A percentile compares a stretch with the other conserved stretches of the same genome.
Conservation (phyloP, 163 green algal genomes). For the Scenedesmus sp. region DNA sequence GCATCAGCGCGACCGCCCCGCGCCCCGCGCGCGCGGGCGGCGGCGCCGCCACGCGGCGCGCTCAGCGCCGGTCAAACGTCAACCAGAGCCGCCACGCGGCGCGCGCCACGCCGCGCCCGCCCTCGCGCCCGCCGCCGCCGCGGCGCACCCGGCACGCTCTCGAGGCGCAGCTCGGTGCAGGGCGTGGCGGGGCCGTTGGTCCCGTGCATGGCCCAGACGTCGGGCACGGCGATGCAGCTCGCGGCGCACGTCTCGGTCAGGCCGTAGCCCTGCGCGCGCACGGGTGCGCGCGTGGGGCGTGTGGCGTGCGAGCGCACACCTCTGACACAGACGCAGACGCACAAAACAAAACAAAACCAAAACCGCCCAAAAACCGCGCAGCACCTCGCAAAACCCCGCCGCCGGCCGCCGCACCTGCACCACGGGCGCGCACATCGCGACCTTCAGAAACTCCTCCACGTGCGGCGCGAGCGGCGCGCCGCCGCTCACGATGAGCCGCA, state of each 20-base stretch:
- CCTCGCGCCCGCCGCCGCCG: too few relatives aligned
- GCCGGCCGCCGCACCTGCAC: conserved; percentile 74
- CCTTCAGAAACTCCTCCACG: conserved; percentile 92
- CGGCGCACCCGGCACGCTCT: conserved; percentile 78
- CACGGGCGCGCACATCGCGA: conserved; percentile 91
- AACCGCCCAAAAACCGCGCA: too few relatives aligned
- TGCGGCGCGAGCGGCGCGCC: conserved; percentile 81
- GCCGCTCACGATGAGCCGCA: conserved; percentile 71
- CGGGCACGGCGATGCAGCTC: conserved; percentile 85
- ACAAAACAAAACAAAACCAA: too few relatives aligned
- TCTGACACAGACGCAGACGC: too few relatives aligned
- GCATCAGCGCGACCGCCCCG: background rate
- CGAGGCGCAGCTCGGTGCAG: conserved; percentile 70
- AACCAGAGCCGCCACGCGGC: too few relatives aligned
- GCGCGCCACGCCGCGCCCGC: too few relatives aligned
- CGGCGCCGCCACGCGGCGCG: too few relatives aligned
- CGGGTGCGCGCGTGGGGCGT: too few relatives aligned
- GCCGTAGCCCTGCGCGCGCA: conserved; percentile 89
- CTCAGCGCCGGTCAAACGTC: too few relatives aligned
- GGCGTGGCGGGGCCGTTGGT: conserved; percentile 82
- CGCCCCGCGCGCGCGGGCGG: background rate
- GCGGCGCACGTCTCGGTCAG: conserved; percentile 95
- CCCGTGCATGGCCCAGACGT: conserved; percentile 59
- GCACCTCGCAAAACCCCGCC: too few relatives aligned
- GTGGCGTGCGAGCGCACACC: too few relatives aligned